Evolutionary conservation across 768 basidiomycete genomes (phyloP).

Genomic region (Leucosporidium scottii): DNA sequence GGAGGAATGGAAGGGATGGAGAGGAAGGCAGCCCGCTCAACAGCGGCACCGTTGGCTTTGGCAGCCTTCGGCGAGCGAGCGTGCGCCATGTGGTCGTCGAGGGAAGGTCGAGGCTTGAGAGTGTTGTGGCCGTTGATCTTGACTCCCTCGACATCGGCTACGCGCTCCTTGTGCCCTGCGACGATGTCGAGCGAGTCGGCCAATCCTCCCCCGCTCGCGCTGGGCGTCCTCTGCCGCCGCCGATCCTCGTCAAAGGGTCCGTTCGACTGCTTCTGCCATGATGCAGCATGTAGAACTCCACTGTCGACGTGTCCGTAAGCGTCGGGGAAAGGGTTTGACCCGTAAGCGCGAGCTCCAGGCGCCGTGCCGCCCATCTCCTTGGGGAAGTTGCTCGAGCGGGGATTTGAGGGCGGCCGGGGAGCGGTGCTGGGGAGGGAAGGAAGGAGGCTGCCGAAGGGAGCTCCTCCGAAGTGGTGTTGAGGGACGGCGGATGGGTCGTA

Average conservation of each 20-base stretch:
- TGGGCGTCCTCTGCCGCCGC: conserved; percentile 12
- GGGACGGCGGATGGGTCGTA: neutral
- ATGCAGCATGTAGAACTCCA: neutral
- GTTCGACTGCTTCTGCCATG: conserved; percentile 1
- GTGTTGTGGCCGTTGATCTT: conserved; percentile 12
- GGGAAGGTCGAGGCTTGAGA: conserved; percentile 18
- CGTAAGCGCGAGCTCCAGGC: neutral
- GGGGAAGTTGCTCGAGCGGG: conserved; percentile 8
- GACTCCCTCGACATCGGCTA: neutral
- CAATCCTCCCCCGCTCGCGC: neutral
- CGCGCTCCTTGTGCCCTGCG: neutral
- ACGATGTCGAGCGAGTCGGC: conserved; percentile 18
- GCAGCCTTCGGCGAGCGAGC: conserved; percentile 16
- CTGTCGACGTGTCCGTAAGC: conserved; percentile 2
- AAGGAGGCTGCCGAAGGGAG: neutral
- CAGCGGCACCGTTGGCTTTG: neutral
- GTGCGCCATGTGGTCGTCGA: conserved; percentile 28
- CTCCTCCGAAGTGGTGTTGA: conserved; percentile 6
- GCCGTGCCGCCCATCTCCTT: neutral
- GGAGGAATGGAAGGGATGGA: conserved; percentile 26
- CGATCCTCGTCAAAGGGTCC: conserved; percentile 12
- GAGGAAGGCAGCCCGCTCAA: conserved; percentile 14
- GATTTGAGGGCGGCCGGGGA: conserved; percentile 19
- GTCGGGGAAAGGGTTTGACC: neutral
- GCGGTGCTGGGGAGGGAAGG: conserved; percentile 11